phyloP scores from a whole-genome alignment of 306 rosid genomes.

The Ormosia emarginata region DNA sequence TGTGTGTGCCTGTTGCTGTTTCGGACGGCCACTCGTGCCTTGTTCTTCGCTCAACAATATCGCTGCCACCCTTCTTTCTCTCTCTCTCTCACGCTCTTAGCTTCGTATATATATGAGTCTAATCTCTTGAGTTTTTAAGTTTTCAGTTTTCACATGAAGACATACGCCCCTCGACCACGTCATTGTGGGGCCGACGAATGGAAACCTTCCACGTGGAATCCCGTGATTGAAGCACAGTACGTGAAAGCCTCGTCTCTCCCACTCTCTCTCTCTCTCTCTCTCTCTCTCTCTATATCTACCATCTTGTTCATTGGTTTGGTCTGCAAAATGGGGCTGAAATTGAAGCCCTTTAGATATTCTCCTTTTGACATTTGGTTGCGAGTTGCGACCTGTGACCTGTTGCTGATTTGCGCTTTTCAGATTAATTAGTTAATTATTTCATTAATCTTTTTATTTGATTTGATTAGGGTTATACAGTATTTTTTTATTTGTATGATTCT shows the following conservation, averaged over 20 bases:
- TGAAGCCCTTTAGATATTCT: not conserved
- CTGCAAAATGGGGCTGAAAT: not conserved
- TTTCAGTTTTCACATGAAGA: not conserved
- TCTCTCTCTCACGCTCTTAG: not conserved
- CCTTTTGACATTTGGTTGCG: conserved; percentile 20
- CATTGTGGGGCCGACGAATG: conserved; percentile 67
- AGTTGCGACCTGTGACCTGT: not conserved
- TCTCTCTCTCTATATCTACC: not conserved
- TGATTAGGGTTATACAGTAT: not conserved
- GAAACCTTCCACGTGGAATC: conserved; percentile 53
- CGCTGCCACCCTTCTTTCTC: not conserved
- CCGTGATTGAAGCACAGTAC: conserved; percentile 45
- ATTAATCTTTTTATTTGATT: not conserved
- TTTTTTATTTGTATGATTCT: not conserved
- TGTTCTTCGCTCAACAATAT: conserved; percentile 15
- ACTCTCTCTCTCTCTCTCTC: not conserved
- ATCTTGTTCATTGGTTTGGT: conserved; percentile 11
- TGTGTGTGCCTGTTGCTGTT: not conserved
- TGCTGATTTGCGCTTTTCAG: not conserved
- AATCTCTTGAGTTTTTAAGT: not conserved
- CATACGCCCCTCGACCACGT: conserved; percentile 42
- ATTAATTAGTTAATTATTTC: not conserved
- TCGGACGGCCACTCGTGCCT: conserved; percentile 26
- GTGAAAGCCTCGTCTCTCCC: conserved; percentile 57
- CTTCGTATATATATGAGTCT: not conserved